phyloP scores from a whole-genome alignment of 73 alveolate genomes.

The Loxodes magnus region DNA sequence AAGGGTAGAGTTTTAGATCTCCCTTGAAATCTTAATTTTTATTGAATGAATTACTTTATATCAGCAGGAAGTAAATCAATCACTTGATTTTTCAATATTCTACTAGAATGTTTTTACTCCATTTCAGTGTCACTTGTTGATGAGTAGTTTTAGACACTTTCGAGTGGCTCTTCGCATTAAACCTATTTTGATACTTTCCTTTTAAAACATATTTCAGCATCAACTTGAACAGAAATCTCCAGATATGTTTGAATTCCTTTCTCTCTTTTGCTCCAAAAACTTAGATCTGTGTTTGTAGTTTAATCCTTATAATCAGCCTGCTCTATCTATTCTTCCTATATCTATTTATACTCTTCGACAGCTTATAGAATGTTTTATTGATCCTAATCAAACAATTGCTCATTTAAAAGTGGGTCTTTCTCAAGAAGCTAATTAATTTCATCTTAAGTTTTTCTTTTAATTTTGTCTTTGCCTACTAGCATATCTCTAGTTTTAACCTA shows the following conservation, averaged over 20 bases:
- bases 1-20: no score
- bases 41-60: no score
- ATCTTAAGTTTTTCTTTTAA: not conserved
- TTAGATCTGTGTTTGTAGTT: not conserved
- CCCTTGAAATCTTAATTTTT: no score
- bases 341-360: not conserved
- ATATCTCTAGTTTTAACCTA: not conserved
- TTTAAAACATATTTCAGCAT: conserved; percentile 9
- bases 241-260: not conserved
- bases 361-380: not conserved
- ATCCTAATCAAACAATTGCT: not conserved
- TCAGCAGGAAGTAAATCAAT: no score
- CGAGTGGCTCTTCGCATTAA: no score
- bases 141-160: no score
- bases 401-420: not conserved
- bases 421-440: not conserved
- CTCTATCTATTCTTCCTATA: not conserved
- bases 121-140: no score
- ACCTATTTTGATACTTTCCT: not conserved
- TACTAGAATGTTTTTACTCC: no score
- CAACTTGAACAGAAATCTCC: not conserved
- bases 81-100: no score
- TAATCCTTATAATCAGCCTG: conserved; percentile 4
- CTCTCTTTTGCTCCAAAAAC: not conserved
- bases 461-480: not conserved